Percentiles rank a stretch among this genome's conserved stretches.
Evolutionary conservation across 805 yeast genomes (phyloP).

Genomic region (Candida suzukii): DNA sequence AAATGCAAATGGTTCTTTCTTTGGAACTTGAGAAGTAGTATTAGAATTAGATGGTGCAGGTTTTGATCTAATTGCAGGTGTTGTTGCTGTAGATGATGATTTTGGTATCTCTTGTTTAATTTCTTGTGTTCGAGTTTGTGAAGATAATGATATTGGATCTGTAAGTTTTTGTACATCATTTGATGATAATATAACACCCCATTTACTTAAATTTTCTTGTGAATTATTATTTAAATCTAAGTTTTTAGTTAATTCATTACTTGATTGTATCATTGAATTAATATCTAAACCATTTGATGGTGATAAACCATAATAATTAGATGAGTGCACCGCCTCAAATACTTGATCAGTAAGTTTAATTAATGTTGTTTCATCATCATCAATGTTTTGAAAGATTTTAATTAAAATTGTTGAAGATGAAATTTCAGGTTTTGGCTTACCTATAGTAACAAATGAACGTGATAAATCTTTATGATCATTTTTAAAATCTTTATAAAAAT

Average conservation of each 20-base stretch:
- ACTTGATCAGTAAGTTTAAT: not conserved
- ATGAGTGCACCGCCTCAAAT: not conserved
- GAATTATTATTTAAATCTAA: not conserved
- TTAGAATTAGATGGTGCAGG: not conserved
- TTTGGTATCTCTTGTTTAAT: not conserved
- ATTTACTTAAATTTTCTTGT: not conserved
- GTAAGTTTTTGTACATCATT: not conserved
- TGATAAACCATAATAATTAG: not conserved
- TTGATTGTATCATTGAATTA: not conserved
- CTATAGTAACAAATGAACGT: not conserved
- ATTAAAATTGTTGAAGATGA: not conserved
- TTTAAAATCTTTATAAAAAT: not conserved
- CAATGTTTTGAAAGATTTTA: not conserved
- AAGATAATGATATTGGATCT: not conserved
- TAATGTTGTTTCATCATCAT: not conserved
- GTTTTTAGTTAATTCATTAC: not conserved
- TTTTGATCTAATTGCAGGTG: not conserved
- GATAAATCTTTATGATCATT: not conserved
- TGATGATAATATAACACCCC: not conserved
- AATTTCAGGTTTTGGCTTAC: not conserved
- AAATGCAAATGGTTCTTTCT: conserved; percentile 14
- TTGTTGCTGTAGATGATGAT: not conserved
- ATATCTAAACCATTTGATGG: too few relatives aligned
- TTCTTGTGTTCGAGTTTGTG: not conserved
- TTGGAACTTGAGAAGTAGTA: not conserved